Conservation (phyloP, 164 flowering plant genomes). For the Chloranthus sessilifolius region DNA sequence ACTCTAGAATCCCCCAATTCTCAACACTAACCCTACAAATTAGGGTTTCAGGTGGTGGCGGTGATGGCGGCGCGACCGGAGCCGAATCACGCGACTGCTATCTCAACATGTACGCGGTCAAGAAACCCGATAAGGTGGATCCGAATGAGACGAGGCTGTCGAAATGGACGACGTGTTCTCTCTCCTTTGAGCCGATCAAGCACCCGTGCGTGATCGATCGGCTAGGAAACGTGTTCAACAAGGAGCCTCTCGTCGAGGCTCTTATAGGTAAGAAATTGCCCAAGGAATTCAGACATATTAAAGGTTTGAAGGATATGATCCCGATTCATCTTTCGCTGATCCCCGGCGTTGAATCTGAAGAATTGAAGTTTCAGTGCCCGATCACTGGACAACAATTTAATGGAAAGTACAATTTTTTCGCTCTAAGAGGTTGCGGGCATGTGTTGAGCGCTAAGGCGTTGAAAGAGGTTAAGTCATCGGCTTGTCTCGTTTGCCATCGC, state of each 20-base stretch:
- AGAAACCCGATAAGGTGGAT: conserved; percentile 91
- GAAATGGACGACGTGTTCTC: conserved; percentile 68
- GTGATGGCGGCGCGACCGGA: conserved; percentile 95
- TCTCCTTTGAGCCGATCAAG: conserved; percentile 69
- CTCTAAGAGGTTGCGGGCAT: conserved; percentile 78
- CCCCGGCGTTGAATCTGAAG: conserved; percentile 33
- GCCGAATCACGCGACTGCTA: conserved; percentile 98
- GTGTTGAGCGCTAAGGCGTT: conserved; percentile 91
- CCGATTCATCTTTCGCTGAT: conserved; percentile 38
- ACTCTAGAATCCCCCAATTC: conserved; percentile 24
- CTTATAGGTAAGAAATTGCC: conserved; percentile 73
- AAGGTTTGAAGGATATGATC: conserved; percentile 88
- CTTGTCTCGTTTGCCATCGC: conserved; percentile 72
- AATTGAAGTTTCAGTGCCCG: conserved; percentile 75
- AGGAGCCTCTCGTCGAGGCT: conserved; percentile 75
- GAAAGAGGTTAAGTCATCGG: conserved; percentile 76
- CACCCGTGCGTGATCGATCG: conserved; percentile 74
- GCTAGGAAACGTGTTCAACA: conserved; percentile 81
- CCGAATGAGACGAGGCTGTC: conserved; percentile 83
- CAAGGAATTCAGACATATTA: conserved; percentile 61
- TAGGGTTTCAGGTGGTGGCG: conserved; percentile 72
- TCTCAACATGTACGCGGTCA: conserved; percentile 88
- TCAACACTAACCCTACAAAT: conserved; percentile 42
- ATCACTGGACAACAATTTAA: conserved; percentile 75
- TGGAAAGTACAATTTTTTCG: conserved; percentile 79